Evolutionary conservation across 306 rosid species (phyloP), one percentile per base, ranked within the genome.

Genomic region (Casuarina glauca): DNA sequence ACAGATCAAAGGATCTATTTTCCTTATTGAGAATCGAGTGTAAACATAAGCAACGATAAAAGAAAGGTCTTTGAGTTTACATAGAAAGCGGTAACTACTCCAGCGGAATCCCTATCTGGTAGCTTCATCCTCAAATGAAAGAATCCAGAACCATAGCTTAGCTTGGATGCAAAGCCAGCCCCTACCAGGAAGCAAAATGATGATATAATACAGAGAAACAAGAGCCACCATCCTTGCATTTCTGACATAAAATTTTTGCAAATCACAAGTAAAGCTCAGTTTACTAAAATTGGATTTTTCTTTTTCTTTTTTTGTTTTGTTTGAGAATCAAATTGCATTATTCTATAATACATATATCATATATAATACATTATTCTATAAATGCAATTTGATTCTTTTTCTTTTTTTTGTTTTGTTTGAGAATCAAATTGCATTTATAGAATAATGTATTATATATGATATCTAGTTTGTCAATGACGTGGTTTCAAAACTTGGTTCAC

Each of bases 151-250:
- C 82, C 84, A 17, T 88, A 87, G 35, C 74, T 68, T 82, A 73
- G 78, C 69, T 85, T 85, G 63, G 93, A 87, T 71, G 70, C 84
- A 79, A 89, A 84, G 11, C 91, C 91, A 70, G 89, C 83, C 26
- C 92, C 92, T 84, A 72, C 69, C 32, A 36, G 36, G n/a, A 58
- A 38, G 13, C 17, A 19, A 5, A 50, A 73, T 41, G n/a, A 48
- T 54, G 3, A 58, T 38, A 39, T 4, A 39, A 38, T 62, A 19
- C 3, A 36, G 8, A 64, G 26, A 64, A 41, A 38, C 9, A 64
- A 38, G 26, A 39, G 36, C 62, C 36, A 55, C 62, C 36, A 55
- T 2, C 6, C 19, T 7, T 55, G 62, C 3, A 55, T 26, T 0
- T 26, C 32, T 26, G 1, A 26, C 32, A 26, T 26, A 26, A 26